Conservation (phyloP, 2,329 filamentous ascomycete genomes). For the Rutstroemia sp. region DNA sequence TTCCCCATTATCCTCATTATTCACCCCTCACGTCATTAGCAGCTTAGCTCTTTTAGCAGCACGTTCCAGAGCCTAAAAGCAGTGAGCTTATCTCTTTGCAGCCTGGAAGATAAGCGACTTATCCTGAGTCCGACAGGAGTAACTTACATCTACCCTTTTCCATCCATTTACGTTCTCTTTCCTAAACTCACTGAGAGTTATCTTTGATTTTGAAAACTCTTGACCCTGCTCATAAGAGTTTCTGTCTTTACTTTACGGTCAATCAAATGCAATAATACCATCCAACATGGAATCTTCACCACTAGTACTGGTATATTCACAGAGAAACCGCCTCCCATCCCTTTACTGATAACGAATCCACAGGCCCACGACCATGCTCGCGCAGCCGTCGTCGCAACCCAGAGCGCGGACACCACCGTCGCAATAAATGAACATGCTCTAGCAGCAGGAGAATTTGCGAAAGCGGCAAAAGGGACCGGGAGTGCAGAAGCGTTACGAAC, state of each 20-base stretch:
- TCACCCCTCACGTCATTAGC: background rate
- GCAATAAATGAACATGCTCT: conserved; percentile 83
- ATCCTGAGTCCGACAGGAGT: too few relatives aligned
- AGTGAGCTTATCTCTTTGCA: too few relatives aligned
- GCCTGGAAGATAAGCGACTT: too few relatives aligned
- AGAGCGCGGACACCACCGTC: conserved; percentile 63
- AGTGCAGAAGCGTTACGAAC: conserved; percentile 72
- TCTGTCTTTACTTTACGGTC: background rate
- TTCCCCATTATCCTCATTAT: too few relatives aligned
- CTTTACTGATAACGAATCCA: conserved; percentile 6
- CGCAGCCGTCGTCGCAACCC: conserved; percentile 68
- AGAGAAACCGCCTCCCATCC: conserved; percentile 16
- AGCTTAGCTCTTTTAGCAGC: too few relatives aligned
- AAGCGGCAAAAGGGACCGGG: conserved; percentile 65
- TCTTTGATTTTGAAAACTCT: too few relatives aligned
- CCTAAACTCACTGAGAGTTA: too few relatives aligned
- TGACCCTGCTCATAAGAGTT: too few relatives aligned
- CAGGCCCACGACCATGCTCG: conserved; percentile 85
- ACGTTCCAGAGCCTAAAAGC: too few relatives aligned
- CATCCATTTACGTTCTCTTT: too few relatives aligned
- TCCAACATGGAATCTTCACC: conserved; percentile 61
- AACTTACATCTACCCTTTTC: too few relatives aligned
- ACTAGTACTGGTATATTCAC: conserved; percentile 50
- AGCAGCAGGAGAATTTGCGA: conserved; percentile 82
- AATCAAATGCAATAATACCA: background rate